phyloP scores from a whole-genome alignment of 257 asterid genomes.

The Solanum pennellii region DNA sequence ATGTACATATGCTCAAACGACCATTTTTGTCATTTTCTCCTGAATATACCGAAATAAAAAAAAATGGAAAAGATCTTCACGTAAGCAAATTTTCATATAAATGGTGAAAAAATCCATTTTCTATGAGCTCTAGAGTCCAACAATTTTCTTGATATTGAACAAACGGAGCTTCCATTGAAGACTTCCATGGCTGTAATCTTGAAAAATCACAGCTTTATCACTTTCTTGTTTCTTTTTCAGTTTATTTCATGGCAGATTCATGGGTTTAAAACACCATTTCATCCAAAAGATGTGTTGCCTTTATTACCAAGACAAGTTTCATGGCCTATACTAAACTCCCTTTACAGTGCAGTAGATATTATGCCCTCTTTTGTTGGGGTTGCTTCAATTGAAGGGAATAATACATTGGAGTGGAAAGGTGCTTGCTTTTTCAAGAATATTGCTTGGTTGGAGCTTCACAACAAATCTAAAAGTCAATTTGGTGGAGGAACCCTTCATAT shows the following conservation, averaged over 20 bases:
- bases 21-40: background rate
- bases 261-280: conserved; percentile 43
- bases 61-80: background rate
- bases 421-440: conserved; percentile 64
- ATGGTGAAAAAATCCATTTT: background rate
- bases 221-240: conserved; percentile 18
- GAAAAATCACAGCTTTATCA: conserved; percentile 17
- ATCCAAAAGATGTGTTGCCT: conserved; percentile 51
- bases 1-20: background rate
- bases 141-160: background rate
- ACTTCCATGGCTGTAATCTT: conserved; percentile 14
- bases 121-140: background rate
- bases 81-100: background rate
- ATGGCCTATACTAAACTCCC: conserved; percentile 51
- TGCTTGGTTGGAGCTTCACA: conserved; percentile 77
- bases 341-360: conserved; percentile 57
- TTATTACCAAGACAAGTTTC: conserved; percentile 59
- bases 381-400: conserved; percentile 25
- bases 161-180: background rate
- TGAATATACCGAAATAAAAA: background rate
- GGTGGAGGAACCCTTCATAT: conserved; percentile 90
- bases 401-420: conserved; percentile 59
- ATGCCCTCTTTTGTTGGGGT: conserved; percentile 77
- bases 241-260: conserved; percentile 5
- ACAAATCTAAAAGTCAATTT: conserved; percentile 44